phyloP scores from a whole-genome alignment of 306 rosid species.

The apple (Malus domestica) region ASM211411v1 NC_041790.1:8592001-8592500 shows the following conservation, averaged over 20 bases:
- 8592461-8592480: background rate
- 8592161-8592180: conserved; percentile 76
- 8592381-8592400: background rate
- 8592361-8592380: background rate
- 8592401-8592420: background rate
- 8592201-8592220: conserved; percentile 43
- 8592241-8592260: conserved; percentile 31
- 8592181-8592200: conserved; percentile 99
- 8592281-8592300: conserved; percentile 52
- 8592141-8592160: conserved; percentile 40
- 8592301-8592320: conserved; percentile 24
- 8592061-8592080: conserved; percentile 13
- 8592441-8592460: background rate
- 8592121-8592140: conserved; percentile 42
- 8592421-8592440: background rate
- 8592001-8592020: conserved; percentile 77
- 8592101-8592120: background rate
- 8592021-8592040: conserved; percentile 39
- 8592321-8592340: conserved; percentile 32
- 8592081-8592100: conserved; percentile 9
- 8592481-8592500: background rate
- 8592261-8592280: conserved; percentile 44
- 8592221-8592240: conserved; percentile 34
- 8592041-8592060: conserved; percentile 43
- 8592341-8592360: conserved; percentile 45